Evolutionary conservation across 2,329 filamentous ascomycete genomes (phyloP), one percentile per base, ranked within the genome.

Genomic region (Aspergillus sp.): DNA sequence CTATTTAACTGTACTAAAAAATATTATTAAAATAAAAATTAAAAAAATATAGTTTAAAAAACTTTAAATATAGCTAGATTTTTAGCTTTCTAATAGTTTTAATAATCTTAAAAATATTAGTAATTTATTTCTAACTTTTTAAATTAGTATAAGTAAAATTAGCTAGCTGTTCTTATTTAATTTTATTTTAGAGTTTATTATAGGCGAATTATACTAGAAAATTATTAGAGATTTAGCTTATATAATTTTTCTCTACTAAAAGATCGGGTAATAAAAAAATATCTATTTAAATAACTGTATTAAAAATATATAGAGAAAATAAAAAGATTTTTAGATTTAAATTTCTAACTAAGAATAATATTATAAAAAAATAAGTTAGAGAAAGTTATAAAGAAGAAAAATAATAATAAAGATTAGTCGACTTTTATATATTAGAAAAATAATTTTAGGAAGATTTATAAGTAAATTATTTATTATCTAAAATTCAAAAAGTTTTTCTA

Each of bases 401-500:
- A 35, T 11, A 35, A 35, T 35, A 11, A 35, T 11, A 35, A 35
- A n/a, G 8, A 3, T 3, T 11, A n/a, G 32, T 3, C 7, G 32
- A n/a, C 7, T 7, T 35, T 35, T 35, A 35, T 35, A 35, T 35
- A 22, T 5, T 35, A 35, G 7, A n/a, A 35, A 35, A 11, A 11
- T 35, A 35, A 35, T 35, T 35, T 11, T 35, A n/a, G 32, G 8
- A n/a, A 35, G 32, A 2, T n/a, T 7, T n/a, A 35, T 35, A 35
- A 35, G n/a, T 35, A 35, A 3, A 35, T 11, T 35, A 35, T 35
- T 35, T n/a, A 35, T 7, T n/a, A 35, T n/a, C n/a, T 35, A 3
- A 11, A 11, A 35, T 35, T 11, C 8, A 3, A n/a, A 2, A 3
- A 22, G 5, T 3, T 22, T 22, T 22, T 3, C 20, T 97, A 71